Base-by-base conservation (phyloP, 2,329 filamentous ascomycete species). In the Macroventuria anomochaeta region DNA sequence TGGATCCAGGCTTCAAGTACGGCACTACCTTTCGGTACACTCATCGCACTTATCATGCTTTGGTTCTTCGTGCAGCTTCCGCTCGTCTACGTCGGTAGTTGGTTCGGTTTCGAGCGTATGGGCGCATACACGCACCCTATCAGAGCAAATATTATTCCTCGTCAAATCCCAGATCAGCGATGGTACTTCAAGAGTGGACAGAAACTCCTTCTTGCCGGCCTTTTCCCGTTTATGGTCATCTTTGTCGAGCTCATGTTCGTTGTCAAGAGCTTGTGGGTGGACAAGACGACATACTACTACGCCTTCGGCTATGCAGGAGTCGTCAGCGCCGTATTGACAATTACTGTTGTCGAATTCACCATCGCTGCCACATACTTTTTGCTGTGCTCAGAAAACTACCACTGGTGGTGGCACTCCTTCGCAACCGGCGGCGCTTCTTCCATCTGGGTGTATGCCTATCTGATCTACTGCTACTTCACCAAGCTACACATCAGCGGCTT, bases 381-480 rank as follows among this genome's bases (percentile, higher is more conserved):
- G 76, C 84, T 96, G 15, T 93, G 90, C 76, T 91, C 41, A 21
- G 63, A 85, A 82, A 92, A 96, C 74, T 88, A 95, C 75, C 84
- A 91, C 72, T 96, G 91, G 91, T 95, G 90, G 90, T 96, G 91
- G 91, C 89, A 90, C 72, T 91, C 88, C 44, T 95, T 96, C 77
- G 76, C 90, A 41, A 84, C 92, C 7, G 91, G 91, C 37, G 88
- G 88, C 40, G 85, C 87, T 63, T 91, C 87, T 63, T 85, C 88
- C 6, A 74, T 91, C 55, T 96, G 91, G 90, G 85, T 96, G 31
- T 95, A 93, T 70, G 72, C 85, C 31, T 96, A 95, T 77, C 90
- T 89, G 72, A 79, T 88, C 42, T 96, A 90, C 87, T 96, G 93
- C 77, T 96, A 91, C 75, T 82, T 86, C 64, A 86, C 85, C 61